Conservation (phyloP, 192 early-diverging fungal genomes). For the Gryganskiella cystojenkinii region DNA sequence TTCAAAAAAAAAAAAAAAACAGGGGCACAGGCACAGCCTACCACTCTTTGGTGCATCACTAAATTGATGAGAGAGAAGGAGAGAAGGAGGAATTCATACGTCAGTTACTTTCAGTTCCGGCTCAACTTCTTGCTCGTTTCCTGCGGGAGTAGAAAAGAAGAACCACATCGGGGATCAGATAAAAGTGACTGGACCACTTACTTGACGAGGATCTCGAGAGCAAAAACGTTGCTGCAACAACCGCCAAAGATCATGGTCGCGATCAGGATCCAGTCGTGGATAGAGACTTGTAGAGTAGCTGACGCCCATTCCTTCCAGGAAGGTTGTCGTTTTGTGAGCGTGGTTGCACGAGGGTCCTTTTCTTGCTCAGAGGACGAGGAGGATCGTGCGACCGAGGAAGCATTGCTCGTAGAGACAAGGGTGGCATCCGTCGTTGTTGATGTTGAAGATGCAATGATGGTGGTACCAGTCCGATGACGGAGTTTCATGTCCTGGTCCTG, state of each 20-base stretch:
- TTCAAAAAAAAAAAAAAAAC: neutral
- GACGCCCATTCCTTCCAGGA: constrained; percentile 24
- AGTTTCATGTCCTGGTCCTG: no score
- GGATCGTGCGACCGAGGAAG: no score
- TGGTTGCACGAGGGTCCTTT: constrained; percentile 60
- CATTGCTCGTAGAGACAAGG: no score
- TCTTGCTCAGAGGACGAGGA: no score
- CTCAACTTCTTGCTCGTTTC: no score
- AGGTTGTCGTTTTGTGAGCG: constrained; percentile 29
- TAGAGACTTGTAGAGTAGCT: constrained; percentile 23
- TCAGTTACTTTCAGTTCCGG: neutral
- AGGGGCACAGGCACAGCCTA: constrained; percentile 60
- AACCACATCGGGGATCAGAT: neutral
- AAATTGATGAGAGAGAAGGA: neutral
- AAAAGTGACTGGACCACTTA: constrained; percentile 31
- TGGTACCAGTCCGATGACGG: neutral
- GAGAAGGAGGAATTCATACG: neutral
- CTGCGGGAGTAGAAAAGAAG: neutral
- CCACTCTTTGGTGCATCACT: constrained; percentile 70
- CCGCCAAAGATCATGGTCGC: constrained; percentile 85
- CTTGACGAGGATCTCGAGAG: constrained; percentile 82
- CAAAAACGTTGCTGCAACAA: constrained; percentile 89
- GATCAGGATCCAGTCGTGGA: constrained; percentile 63
- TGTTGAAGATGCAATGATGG: neutral
- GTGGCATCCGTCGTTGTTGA: neutral